Evolutionary conservation across 306 rosid genomes (phyloP), one percentile per base, ranked within the genome.

Genomic region (Calophaca sinica): DNA sequence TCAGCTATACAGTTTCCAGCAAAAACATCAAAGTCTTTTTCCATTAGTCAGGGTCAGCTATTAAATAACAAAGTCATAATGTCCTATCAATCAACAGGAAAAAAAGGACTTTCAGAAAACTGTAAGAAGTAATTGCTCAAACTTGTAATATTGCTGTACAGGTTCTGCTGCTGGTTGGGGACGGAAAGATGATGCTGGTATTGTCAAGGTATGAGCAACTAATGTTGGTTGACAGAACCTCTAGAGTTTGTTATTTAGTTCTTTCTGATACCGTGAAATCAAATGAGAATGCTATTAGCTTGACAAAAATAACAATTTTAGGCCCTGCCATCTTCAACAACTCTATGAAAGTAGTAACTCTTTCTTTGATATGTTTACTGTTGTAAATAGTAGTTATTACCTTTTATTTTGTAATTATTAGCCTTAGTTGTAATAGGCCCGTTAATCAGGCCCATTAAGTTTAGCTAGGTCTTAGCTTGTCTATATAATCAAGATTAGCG

Each of bases 151-250:
- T 55, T 68, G 58, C 72, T 71, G 80, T 35, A 61, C 89, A 94
- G 97, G 97, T 80, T 94, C 98, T 82, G 97, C 97, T 69, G 94
- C 91, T 20, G 98, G 98, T 4, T 94, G 97, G 97, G 98, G 97
- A 26, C 86, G 93, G 60, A 96, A 71, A 87, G 98, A 94, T 87
- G 98, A 94, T 85, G 93, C 97, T 75, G 90, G 94, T 82, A 94
- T 91, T 3, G 98, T 94, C 72, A 94, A 91, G 98, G 98, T 91
- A 89, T 35, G 86, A 44, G 31, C 53, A 81, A 58, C 57, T 72
- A 58, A 36, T 69, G 52, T 29, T 35, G 10, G 41, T 67, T 57
- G 2, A 46, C 26, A 52, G 35, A 76, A 70, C 65, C 63, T 70
- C 58, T 63, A 9, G 5, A 62, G 6, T 75, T 42, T 53, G 35